Conservation (phyloP, 129 eudicot species). For the Escallonia rubra region DNA sequence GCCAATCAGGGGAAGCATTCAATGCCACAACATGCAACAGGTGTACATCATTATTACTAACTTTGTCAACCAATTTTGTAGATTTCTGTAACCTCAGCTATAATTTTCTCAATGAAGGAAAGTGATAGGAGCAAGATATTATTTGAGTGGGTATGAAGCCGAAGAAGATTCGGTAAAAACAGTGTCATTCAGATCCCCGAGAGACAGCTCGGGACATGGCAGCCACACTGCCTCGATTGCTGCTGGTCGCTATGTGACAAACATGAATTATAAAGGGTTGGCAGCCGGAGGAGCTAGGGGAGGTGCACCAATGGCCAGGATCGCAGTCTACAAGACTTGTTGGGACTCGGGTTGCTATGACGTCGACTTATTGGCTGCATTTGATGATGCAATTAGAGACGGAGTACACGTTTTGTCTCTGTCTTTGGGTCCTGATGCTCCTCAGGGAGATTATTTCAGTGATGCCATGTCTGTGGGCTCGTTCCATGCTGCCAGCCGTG, state of each 20-base stretch:
- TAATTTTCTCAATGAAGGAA: slow-evolving; percentile 40
- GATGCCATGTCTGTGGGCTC: slow-evolving; percentile 87
- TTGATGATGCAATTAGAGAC: slow-evolving; percentile 82
- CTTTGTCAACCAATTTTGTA: background rate
- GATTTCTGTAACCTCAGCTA: background rate
- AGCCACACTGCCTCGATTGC: slow-evolving; percentile 86
- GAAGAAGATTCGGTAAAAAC: slow-evolving; percentile 48
- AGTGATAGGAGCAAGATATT: slow-evolving; percentile 82
- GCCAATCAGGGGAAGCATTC: slow-evolving; percentile 87
- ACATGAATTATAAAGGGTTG: slow-evolving; percentile 65
- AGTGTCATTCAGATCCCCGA: slow-evolving; percentile 51
- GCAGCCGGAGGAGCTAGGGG: slow-evolving; percentile 83
- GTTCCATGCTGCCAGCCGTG: slow-evolving; percentile 78
- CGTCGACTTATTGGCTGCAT: slow-evolving; percentile 77
- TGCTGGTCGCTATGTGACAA: slow-evolving; percentile 65
- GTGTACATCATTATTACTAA: slow-evolving; percentile 28
- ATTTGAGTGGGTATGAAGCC: slow-evolving; percentile 63
- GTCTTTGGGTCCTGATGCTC: slow-evolving; percentile 70
- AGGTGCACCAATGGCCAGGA: slow-evolving; percentile 85
- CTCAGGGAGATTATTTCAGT: slow-evolving; percentile 73
- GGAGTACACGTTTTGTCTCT: slow-evolving; percentile 75
- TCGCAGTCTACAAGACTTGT: slow-evolving; percentile 86
- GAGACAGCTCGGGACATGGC: slow-evolving; percentile 86
- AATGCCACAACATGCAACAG: slow-evolving; percentile 78
- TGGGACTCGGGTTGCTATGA: slow-evolving; percentile 87